Evolutionary conservation across 2,329 filamentous ascomycete species (phyloP).

Genomic region (Berkeleyomyces rouxiae): DNA sequence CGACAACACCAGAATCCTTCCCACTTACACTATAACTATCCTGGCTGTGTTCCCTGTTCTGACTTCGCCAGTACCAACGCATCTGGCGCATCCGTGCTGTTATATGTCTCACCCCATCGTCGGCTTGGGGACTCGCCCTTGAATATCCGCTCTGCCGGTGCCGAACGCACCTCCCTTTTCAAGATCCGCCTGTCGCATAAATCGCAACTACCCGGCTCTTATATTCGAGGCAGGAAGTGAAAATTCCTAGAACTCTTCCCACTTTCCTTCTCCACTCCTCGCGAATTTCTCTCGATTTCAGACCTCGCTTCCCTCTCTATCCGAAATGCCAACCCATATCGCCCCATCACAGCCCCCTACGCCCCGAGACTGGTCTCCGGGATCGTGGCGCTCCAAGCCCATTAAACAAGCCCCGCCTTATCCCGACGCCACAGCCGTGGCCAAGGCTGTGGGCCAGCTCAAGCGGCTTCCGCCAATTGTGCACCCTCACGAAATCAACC

Average conservation of each 20-base stretch:
- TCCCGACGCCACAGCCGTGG: conserved; percentile 41
- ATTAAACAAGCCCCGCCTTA: conserved; percentile 64
- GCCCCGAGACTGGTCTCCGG: conserved; percentile 34
- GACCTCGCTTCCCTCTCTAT: background rate
- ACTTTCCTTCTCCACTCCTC: background rate
- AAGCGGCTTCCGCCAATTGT: conserved; percentile 59
- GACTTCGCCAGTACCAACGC: background rate
- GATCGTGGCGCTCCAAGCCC: conserved; percentile 61
- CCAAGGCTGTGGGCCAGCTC: conserved; percentile 46
- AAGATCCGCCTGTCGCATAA: background rate
- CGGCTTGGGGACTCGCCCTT: background rate
- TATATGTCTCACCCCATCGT: background rate
- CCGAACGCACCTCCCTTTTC: background rate
- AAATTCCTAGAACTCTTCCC: background rate
- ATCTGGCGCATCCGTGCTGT: background rate
- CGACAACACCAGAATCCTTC: background rate
- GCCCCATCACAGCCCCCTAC: background rate
- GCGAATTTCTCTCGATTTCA: background rate
- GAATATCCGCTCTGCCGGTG: background rate
- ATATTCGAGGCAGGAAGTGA: background rate
- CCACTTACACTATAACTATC: background rate
- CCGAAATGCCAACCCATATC: background rate
- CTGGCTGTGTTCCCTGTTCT: background rate
- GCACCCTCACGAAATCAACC: conserved; percentile 63
- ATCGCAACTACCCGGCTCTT: too few species aligned